phyloP scores from a whole-genome alignment of 2,329 filamentous ascomycete genomes.

The Penicillium sp. region DNA sequence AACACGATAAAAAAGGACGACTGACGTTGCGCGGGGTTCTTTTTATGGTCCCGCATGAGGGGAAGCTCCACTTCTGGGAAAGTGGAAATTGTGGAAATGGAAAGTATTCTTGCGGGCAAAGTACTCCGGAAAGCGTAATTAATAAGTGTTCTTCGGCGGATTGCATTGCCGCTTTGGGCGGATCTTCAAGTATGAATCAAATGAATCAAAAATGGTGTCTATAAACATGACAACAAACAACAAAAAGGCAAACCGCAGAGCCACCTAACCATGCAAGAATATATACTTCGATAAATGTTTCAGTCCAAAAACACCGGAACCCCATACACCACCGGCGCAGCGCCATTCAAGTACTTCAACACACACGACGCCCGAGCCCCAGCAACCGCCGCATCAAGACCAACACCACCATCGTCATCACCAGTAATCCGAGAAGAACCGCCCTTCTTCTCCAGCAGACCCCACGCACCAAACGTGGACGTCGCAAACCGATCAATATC shows the following conservation, averaged over 20 bases:
- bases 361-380: constrained; percentile 76
- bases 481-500: constrained; percentile 94
- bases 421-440: constrained; percentile 20
- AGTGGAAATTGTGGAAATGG: too few relatives aligned
- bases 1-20: not conserved
- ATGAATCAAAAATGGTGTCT: too few relatives aligned
- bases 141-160: too few relatives aligned
- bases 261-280: not conserved
- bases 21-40: constrained; percentile 19
- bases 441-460: constrained; percentile 59
- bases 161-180: constrained; percentile 5
- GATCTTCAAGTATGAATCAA: too few relatives aligned
- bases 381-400: constrained; percentile 80
- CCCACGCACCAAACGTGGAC: constrained; percentile 81
- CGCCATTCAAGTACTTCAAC: constrained; percentile 88
- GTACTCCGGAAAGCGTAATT: too few relatives aligned
- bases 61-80: constrained; percentile 22
- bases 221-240: not conserved
- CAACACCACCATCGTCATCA: constrained; percentile 36
- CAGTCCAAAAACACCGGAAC: constrained; percentile 78
- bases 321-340: constrained; percentile 91
- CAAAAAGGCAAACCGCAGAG: not conserved
- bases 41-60: constrained; percentile 28
- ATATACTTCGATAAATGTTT: not conserved
- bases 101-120: too few relatives aligned